A percentile compares a stretch with the other conserved stretches of the same genome.
Evolutionary conservation across 2,329 filamentous ascomycete species (phyloP).

Genomic region (Pyricularia pennisetigena): DNA sequence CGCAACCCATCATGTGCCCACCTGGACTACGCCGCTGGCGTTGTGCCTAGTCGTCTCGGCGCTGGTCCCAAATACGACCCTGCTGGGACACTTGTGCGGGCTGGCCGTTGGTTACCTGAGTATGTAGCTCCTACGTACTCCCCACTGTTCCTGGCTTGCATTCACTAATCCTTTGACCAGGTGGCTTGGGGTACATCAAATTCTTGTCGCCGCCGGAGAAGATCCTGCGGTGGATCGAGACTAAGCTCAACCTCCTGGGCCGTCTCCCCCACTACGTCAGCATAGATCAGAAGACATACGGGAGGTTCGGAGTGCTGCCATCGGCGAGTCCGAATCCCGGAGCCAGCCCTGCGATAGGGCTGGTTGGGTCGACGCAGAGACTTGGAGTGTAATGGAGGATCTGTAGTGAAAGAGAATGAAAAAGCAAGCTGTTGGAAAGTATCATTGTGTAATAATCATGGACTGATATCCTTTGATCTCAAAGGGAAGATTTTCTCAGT

Average conservation of each 20-base stretch:
- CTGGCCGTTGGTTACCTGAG: conserved; percentile 79
- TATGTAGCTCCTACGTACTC: conserved; percentile 32
- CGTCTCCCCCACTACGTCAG: conserved; percentile 86
- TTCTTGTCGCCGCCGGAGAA: conserved; percentile 85
- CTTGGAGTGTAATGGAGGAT: conserved; percentile 36
- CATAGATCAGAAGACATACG: conserved; percentile 92
- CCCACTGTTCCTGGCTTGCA: neutral
- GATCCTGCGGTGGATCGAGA: conserved; percentile 79
- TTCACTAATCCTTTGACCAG: conserved; percentile 30
- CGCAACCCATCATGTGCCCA: conserved; percentile 62
- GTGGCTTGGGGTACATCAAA: conserved; percentile 80
- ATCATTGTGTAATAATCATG: neutral
- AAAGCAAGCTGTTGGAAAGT: neutral
- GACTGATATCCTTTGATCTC: neutral
- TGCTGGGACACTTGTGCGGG: conserved; percentile 79
- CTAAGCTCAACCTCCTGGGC: conserved; percentile 74
- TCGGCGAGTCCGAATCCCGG: conserved; percentile 29
- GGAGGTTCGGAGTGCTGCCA: conserved; percentile 81
- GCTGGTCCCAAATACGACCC: conserved; percentile 70
- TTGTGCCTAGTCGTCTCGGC: conserved; percentile 65
- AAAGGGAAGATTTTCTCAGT: neutral
- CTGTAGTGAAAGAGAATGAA: no score
- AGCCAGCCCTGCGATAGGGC: conserved; percentile 43
- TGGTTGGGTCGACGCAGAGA: conserved; percentile 56
- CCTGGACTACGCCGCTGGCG: conserved; percentile 82